phyloP scores from a whole-genome alignment of 352 stramenopile genomes.

The Globisporangium nodosum region DNA sequence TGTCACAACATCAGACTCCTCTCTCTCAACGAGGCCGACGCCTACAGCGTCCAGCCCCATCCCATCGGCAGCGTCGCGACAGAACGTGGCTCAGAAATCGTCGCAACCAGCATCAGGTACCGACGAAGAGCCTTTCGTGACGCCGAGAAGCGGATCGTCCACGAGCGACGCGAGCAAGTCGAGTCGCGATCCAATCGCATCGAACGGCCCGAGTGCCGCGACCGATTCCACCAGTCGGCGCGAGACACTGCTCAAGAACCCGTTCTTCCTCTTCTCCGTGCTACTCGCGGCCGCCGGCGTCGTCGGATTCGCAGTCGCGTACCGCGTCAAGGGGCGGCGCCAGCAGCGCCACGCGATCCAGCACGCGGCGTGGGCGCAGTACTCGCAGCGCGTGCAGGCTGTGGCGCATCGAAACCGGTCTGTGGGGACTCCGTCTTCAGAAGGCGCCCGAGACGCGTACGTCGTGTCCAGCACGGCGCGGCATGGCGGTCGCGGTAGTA shows the following conservation, averaged over 20 bases:
- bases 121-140: not conserved
- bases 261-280: conserved; percentile 31
- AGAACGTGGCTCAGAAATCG: not conserved
- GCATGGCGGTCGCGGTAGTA: not conserved
- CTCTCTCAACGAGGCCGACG: not conserved
- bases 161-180: not conserved
- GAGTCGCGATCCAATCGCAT: not conserved
- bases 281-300: conserved; percentile 25
- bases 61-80: not conserved
- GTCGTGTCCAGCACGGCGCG: conserved; percentile 3
- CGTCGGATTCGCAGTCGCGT: conserved; percentile 22
- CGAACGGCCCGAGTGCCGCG: not conserved
- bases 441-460: not conserved
- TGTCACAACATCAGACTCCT: not conserved
- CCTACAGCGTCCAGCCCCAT: not conserved
- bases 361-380: not conserved
- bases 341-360: conserved; percentile 7
- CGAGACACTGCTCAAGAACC: conserved; percentile 23
- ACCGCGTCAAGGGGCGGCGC: conserved; percentile 15
- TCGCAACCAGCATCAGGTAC: too few relatives aligned
- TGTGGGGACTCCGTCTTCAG: not conserved
- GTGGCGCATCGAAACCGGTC: not conserved
- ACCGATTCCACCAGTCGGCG: not conserved
- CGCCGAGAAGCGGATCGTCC: not conserved
- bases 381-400: conserved; percentile 4